Conservation (phyloP, 495 filamentous ascomycete genomes). For the Penicillium atrosanguineum region DNA sequence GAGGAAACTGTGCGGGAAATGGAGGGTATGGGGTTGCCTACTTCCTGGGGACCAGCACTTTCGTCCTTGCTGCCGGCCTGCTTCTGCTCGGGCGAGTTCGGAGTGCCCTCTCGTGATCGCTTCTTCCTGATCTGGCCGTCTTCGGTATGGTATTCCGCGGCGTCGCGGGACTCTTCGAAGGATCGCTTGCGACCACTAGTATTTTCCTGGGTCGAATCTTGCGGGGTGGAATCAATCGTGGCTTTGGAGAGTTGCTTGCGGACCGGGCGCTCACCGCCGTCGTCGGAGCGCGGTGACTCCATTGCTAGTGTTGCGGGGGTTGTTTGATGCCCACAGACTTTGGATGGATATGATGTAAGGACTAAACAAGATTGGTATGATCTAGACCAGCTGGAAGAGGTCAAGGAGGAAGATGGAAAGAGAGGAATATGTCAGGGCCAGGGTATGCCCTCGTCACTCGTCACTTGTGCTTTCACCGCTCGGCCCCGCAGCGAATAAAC, state of each 20-base stretch:
- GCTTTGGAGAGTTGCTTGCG: constrained; percentile 63
- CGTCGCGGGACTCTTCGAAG: constrained; percentile 42
- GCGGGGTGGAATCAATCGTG: constrained; percentile 41
- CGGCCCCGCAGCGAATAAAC: constrained; percentile 16
- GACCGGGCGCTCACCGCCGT: constrained; percentile 54
- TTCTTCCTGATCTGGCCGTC: constrained; percentile 37
- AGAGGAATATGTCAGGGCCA: background rate
- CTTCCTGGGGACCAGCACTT: constrained; percentile 5
- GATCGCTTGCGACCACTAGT: constrained; percentile 55
- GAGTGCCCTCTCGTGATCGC: constrained; percentile 45
- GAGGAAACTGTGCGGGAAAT: background rate
- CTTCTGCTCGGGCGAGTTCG: constrained; percentile 5
- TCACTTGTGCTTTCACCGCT: constrained; percentile 13
- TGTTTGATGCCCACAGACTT: constrained; percentile 1
- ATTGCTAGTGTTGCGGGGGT: constrained; percentile 5
- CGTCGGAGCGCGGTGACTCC: constrained; percentile 39
- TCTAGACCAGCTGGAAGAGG: constrained; percentile 7
- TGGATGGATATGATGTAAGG: background rate
- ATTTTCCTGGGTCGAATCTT: constrained; percentile 8
- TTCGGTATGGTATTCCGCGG: constrained; percentile 14
- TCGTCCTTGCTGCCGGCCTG: background rate
- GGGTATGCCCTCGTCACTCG: background rate
- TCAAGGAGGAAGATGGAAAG: background rate
- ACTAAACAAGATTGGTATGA: background rate
- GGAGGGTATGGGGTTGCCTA: constrained; percentile 13